phyloP scores from a whole-genome alignment of 768 basidiomycete genomes.

The Tricholoma terreum region DNA sequence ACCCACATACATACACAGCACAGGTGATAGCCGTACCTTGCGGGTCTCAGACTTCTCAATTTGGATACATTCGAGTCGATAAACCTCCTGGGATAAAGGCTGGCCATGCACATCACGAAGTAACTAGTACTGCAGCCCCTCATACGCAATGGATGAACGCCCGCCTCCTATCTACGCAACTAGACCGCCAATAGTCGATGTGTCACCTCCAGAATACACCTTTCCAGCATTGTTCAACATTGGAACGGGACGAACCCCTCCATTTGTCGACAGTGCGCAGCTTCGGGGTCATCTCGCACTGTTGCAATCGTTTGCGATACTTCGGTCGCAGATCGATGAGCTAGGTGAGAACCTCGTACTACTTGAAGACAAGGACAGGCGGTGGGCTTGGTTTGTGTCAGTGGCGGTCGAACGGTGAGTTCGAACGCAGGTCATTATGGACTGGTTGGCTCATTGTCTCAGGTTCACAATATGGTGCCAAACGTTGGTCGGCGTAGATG shows the following conservation, averaged over 20 bases:
- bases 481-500: conserved; percentile 4
- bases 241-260: conserved; percentile 1
- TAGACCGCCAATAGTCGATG: too few relatives aligned
- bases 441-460: not conserved
- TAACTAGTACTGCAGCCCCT: too few relatives aligned
- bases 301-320: conserved; percentile 5
- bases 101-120: too few relatives aligned
- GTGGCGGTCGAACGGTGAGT: conserved; percentile 12
- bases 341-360: not conserved
- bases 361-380: conserved; percentile 4
- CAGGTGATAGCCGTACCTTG: too few relatives aligned
- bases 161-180: too few relatives aligned
- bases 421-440: too few relatives aligned
- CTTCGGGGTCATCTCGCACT: conserved; percentile 12
- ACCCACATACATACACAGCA: too few relatives aligned
- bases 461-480: conserved; percentile 15
- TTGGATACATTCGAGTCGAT: too few relatives aligned
- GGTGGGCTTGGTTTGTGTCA: conserved; percentile 14
- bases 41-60: too few relatives aligned
- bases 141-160: too few relatives aligned
- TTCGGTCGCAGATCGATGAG: not conserved
- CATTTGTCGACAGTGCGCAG: conserved; percentile 4
- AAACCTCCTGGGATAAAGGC: too few relatives aligned
- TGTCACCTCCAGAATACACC: not conserved
- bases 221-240: conserved; percentile 8